A percentile compares a stretch with the other conserved stretches of the same genome.
These are phyloP conservation scores for Nepenthes gracilis DNA, from an alignment of 148 eudicot genomes.

Conservation along the genomic window DNA sequence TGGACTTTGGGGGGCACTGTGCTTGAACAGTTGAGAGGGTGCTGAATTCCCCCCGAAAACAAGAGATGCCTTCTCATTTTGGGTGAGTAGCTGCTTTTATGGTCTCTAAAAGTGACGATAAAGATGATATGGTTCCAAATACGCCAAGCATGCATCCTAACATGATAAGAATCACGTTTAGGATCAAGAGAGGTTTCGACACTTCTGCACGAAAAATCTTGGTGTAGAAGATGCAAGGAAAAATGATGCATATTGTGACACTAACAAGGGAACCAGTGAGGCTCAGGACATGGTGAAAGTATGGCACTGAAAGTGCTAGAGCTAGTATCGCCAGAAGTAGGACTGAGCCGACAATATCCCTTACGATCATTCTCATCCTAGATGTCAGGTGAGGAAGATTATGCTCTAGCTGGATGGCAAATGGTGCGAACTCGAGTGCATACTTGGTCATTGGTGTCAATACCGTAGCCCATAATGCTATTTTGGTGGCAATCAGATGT, in stretches of 20 bases:
- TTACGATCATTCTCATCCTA: conserved; percentile 30
- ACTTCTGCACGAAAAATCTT: conserved; percentile 39
- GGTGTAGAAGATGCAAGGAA: conserved; percentile 53
- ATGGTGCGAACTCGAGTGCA: conserved; percentile 59
- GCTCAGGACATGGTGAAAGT: conserved; percentile 58
- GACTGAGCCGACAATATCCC: conserved; percentile 49
- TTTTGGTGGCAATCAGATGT: conserved; percentile 33
- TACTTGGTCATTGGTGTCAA: conserved; percentile 80
- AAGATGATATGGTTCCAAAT: conserved; percentile 45
- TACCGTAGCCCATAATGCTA: conserved; percentile 77
- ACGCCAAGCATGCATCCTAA: conserved; percentile 34
- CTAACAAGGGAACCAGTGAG: conserved; percentile 75
- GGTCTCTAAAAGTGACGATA: conserved; percentile 21
- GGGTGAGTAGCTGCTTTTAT: conserved; percentile 14
- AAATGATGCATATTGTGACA: conserved; percentile 40
- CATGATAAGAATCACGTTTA: conserved; percentile 24
- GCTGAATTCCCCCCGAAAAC: neutral
- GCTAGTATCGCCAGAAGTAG: conserved; percentile 37
- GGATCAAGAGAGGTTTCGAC: conserved; percentile 21
- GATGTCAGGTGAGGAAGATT: conserved; percentile 33
- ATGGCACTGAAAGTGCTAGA: conserved; percentile 62
- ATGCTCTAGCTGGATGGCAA: conserved; percentile 53
- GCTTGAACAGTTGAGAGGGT: too few species aligned
- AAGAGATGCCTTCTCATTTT: neutral
- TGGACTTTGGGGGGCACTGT: too few species aligned